Percentiles rank a stretch among this genome's conserved stretches.
phyloP scores from a whole-genome alignment of 2,329 filamentous ascomycete genomes.

The Rhexocercosporidium sp. region DNA sequence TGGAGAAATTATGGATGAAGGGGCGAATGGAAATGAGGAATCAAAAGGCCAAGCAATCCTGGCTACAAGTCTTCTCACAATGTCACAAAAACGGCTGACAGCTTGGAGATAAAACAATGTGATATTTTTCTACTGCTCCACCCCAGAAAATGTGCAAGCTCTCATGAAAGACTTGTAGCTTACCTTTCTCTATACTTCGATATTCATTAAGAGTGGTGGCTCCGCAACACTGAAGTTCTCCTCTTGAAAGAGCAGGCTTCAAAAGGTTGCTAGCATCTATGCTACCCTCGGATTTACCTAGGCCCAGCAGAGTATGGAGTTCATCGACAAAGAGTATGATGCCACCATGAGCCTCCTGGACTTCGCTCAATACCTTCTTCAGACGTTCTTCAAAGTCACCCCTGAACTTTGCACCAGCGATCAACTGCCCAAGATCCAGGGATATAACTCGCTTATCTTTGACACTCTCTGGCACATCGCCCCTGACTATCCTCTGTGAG shows the following conservation, averaged over 20 bases:
- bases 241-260: conserved; percentile 90
- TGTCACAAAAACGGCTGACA: neutral
- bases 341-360: conserved; percentile 80
- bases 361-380: conserved; percentile 89
- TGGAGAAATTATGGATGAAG: neutral
- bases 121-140: neutral
- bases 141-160: neutral
- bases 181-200: conserved; percentile 81
- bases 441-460: conserved; percentile 91
- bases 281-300: conserved; percentile 94
- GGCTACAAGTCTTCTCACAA: neutral
- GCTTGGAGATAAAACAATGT: neutral
- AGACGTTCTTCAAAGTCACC: conserved; percentile 96
- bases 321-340: conserved; percentile 97
- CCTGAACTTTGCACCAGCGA: conserved; percentile 93
- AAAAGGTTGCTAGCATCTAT: conserved; percentile 95
- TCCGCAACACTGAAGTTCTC: conserved; percentile 93
- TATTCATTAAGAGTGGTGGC: conserved; percentile 95
- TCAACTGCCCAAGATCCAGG: conserved; percentile 87
- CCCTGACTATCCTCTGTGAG: conserved; percentile 85
- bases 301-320: conserved; percentile 85
- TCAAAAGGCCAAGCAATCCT: neutral
- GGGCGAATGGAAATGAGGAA: neutral
- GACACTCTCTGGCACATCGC: conserved; percentile 94
- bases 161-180: conserved; percentile 8